phyloP scores from a whole-genome alignment of 345 rosid species.

The Eucalyptus coolabah region DNA sequence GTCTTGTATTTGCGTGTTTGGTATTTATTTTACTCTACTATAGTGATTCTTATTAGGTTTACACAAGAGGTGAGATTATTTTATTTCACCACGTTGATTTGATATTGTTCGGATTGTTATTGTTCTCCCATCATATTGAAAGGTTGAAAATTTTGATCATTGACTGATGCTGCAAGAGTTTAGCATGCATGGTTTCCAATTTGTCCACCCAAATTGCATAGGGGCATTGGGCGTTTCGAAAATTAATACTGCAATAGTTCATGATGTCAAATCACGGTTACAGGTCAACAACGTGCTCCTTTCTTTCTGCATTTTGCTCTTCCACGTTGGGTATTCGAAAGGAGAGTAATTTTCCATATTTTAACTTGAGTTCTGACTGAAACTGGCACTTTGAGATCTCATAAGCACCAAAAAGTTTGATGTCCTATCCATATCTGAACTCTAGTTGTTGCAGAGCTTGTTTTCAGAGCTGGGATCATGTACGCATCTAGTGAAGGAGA shows the following conservation, averaged over 20 bases:
- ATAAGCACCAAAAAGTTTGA: neutral
- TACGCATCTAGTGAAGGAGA: constrained; percentile 35
- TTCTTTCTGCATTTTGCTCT: neutral
- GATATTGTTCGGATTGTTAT: too few relatives aligned
- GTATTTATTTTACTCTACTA: too few relatives aligned
- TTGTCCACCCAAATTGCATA: neutral
- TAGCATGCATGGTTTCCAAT: neutral
- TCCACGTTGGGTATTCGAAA: neutral
- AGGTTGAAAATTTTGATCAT: neutral
- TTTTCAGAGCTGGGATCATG: constrained; percentile 96
- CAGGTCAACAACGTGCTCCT: neutral
- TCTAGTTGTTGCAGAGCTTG: constrained; percentile 36
- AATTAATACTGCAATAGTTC: neutral
- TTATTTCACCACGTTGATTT: too few relatives aligned
- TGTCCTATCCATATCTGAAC: constrained; percentile 12
- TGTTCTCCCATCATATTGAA: neutral
- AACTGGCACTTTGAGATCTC: neutral
- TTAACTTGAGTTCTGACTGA: neutral
- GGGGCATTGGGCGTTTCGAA: neutral
- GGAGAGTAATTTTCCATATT: neutral
- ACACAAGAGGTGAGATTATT: too few relatives aligned
- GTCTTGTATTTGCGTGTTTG: too few relatives aligned
- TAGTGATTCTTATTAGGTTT: too few relatives aligned
- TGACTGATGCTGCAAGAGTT: neutral
- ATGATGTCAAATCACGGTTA: neutral